Percentiles rank a stretch among this genome's conserved stretches.
Conservation (phyloP, 441 rosid species). For the Gossypium schwendimanii region DNA sequence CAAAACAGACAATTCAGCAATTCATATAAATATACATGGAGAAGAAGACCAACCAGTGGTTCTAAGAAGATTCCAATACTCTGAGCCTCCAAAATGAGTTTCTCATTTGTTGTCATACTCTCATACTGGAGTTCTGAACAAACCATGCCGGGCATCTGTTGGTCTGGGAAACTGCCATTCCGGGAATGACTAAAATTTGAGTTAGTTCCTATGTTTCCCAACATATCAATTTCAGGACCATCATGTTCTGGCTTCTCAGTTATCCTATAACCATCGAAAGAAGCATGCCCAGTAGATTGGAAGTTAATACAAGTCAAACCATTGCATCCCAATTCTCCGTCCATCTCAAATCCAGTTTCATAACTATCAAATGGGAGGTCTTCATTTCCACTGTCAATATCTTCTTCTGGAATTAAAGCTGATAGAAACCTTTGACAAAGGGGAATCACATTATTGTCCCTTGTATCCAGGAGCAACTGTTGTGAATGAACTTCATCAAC, state of each 20-base stretch:
- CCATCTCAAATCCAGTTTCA: conserved; percentile 49
- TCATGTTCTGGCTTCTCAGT: conserved; percentile 45
- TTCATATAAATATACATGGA: neutral
- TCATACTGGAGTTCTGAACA: conserved; percentile 56
- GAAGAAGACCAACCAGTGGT: conserved; percentile 45
- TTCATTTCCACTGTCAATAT: conserved; percentile 37
- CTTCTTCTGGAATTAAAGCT: conserved; percentile 82
- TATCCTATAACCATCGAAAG: conserved; percentile 46
- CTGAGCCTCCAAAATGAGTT: conserved; percentile 67
- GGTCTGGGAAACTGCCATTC: conserved; percentile 46
- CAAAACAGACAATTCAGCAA: neutral
- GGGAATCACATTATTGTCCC: conserved; percentile 39
- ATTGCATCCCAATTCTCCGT: conserved; percentile 54
- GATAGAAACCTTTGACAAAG: conserved; percentile 78
- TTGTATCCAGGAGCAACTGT: conserved; percentile 25
- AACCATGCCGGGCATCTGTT: conserved; percentile 28
- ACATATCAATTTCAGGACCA: conserved; percentile 43
- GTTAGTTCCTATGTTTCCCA: conserved; percentile 29
- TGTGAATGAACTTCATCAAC: conserved; percentile 32
- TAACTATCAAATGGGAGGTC: conserved; percentile 42
- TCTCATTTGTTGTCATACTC: conserved; percentile 57
- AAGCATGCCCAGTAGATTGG: conserved; percentile 24
- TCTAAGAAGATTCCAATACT: conserved; percentile 79
- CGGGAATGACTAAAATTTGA: conserved; percentile 33
- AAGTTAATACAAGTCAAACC: conserved; percentile 45